Conservation (phyloP, 192 early-diverging fungal species). For the Funneliformis mosseae region DNA sequence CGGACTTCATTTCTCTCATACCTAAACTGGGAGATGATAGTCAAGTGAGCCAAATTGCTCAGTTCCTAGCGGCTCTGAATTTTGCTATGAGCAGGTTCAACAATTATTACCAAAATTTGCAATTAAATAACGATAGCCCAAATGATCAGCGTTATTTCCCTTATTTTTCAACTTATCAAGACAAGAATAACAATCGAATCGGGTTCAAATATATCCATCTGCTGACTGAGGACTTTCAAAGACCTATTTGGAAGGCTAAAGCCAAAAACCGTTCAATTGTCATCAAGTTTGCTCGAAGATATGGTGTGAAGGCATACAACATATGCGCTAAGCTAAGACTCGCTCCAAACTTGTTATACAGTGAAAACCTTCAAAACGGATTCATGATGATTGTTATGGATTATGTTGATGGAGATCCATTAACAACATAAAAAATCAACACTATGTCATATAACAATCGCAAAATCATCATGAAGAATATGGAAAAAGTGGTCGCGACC, state of each 20-base stretch:
- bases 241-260: neutral
- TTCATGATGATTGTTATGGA: conserved; percentile 5
- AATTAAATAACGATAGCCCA: neutral
- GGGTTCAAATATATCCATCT: neutral
- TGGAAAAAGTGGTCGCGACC: neutral
- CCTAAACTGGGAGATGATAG: neutral
- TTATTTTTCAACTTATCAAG: neutral
- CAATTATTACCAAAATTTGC: neutral
- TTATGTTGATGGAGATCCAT: neutral
- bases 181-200: neutral
- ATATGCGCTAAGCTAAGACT: neutral
- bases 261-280: neutral
- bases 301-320: neutral
- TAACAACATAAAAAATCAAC: too few relatives aligned
- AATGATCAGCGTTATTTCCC: conserved; percentile 2
- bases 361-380: neutral
- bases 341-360: neutral
- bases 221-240: neutral
- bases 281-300: neutral
- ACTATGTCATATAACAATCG: too few relatives aligned
- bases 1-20: neutral
- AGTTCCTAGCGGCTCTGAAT: neutral
- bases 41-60: neutral
- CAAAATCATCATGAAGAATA: too few relatives aligned
- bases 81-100: neutral